Conservation (phyloP, 1,139 yeast species). For the Saccharomyces hybrid region DNA sequence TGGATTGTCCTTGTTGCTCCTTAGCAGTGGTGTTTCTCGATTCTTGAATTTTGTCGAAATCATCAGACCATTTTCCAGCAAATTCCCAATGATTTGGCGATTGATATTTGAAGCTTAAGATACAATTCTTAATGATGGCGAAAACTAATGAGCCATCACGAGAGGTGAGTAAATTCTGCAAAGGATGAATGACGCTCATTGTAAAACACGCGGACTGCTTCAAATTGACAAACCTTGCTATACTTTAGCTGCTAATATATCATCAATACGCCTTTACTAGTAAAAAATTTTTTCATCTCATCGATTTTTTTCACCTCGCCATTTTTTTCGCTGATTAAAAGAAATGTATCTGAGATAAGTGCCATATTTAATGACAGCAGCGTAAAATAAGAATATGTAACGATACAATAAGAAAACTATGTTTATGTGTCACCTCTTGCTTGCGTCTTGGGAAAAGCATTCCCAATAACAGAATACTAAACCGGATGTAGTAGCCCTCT, state of each 20-base stretch:
- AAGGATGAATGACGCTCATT: conserved; percentile 57
- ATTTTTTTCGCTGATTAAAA: background rate
- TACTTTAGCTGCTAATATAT: background rate
- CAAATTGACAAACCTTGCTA: background rate
- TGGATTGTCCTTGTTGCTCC: conserved; percentile 35
- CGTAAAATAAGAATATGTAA: background rate
- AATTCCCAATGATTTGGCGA: conserved; percentile 28
- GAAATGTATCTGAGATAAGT: background rate
- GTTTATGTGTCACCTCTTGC: background rate
- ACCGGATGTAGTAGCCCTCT: background rate
- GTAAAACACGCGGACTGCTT: background rate
- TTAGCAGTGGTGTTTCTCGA: conserved; percentile 42
- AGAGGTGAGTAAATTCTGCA: conserved; percentile 46
- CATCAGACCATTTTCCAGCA: conserved; percentile 55
- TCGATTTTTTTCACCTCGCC: background rate
- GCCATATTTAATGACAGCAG: background rate
- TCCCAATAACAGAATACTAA: background rate
- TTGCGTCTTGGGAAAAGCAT: background rate
- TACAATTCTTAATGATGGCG: conserved; percentile 49
- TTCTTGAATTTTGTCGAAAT: conserved; percentile 38
- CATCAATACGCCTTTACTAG: background rate
- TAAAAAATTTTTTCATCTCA: conserved; percentile 1
- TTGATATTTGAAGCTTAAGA: conserved; percentile 42
- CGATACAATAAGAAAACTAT: background rate
- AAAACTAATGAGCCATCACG: conserved; percentile 42